Base-by-base conservation (phyloP, 2,329 filamentous ascomycete genomes). In the Tolypocladium tundrense region DNA sequence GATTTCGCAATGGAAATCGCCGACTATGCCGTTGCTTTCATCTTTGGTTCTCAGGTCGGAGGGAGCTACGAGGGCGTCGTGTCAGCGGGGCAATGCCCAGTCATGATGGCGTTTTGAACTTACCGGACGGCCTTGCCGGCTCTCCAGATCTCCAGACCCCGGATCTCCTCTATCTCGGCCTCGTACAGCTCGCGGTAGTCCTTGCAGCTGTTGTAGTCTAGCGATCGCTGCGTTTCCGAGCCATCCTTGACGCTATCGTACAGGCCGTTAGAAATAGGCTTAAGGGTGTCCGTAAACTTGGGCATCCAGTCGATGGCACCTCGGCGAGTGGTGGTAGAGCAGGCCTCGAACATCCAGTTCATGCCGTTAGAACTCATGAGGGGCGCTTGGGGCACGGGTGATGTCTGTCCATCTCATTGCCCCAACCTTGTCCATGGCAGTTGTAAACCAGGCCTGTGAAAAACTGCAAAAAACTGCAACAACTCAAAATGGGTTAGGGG, bases 131-230 rank as follows among this genome's bases (percentile, higher is more conserved):
- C 90, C 87, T 97, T 97, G 77, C 94, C 94, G 65, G 94, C 94
- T 72, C 90, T 86, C 94, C 94, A 99, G 86, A 99, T 99, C 86
- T 99, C 94, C 72, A 99, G 81, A 73, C 91, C 84, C 71, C 93
- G 89, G 81, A 99, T 97, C 83, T 97, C 94, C 81, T 96, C 83
- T 87, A 99, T 90, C 88, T 99, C 94, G 73, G 90, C 85, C 86
- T 97, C 91, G 78, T 92, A 99, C 79, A 90, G 91, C 83, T 96
- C 83, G 70, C 94, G 88, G 87, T 99, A 99, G 79, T 99, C 91
- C 68, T 85, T 80, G 79, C 95, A 91, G 74, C 88, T 84, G 85
- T 97, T 97, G 86, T 95, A 99, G 71, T 97, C 91, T 72, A 99
- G 88, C 61, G 91, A 94, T 77, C 94, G 87, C 87, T 94, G 82